These are phyloP conservation scores for Mucor sp. DNA, from an alignment of 371 early-diverging fungal species.

Conservation along the genomic window DNA sequence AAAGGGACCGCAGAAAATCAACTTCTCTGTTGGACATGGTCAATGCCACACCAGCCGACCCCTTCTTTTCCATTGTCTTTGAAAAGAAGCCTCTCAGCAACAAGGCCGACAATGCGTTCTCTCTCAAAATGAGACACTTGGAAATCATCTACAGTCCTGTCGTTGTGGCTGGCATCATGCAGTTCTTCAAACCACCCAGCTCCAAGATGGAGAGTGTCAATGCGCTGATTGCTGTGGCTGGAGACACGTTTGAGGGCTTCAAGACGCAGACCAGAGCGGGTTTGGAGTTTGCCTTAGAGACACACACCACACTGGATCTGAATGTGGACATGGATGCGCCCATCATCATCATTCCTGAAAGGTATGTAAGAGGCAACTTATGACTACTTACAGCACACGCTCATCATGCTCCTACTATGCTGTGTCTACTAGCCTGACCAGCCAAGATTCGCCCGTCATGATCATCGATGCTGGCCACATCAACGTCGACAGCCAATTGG, in stretches of 20 bases:
- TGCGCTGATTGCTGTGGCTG: conserved; percentile 67
- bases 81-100: conserved; percentile 74
- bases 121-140: conserved; percentile 74
- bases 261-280: conserved; percentile 78
- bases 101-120: conserved; percentile 75
- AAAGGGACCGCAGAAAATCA: conserved; percentile 13
- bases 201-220: conserved; percentile 61
- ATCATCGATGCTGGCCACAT: conserved; percentile 86
- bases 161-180: conserved; percentile 62
- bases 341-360: conserved; percentile 82
- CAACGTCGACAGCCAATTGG: conserved; percentile 70
- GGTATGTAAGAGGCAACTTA: too few relatives aligned
- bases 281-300: conserved; percentile 76
- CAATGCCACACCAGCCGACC: conserved; percentile 18
- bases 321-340: conserved; percentile 87
- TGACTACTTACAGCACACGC: too few relatives aligned
- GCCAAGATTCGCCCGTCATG: conserved; percentile 55
- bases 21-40: neutral
- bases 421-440: conserved; percentile 14
- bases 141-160: conserved; percentile 79
- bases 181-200: conserved; percentile 75
- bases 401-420: neutral
- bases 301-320: conserved; percentile 76
- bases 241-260: conserved; percentile 72
- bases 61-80: conserved; percentile 72